phyloP scores from a whole-genome alignment of 169 alveolate genomes.

The Plasmodium relictum region DNA sequence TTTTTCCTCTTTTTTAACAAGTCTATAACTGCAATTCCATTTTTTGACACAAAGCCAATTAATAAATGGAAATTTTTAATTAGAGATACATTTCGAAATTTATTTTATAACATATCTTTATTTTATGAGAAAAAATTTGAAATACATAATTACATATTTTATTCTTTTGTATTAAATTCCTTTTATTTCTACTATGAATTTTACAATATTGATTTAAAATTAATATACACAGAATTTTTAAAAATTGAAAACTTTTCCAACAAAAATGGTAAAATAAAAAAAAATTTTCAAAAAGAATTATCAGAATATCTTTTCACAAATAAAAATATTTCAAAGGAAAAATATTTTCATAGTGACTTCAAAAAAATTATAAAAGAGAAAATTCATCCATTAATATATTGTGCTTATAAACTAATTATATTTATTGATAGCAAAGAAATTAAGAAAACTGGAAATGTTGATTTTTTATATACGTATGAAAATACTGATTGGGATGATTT shows the following conservation, averaged over 20 bases:
- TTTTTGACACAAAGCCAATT: constrained; percentile 60
- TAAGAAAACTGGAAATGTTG: constrained; percentile 13
- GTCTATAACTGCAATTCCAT: constrained; percentile 55
- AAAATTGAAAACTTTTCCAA: constrained; percentile 14
- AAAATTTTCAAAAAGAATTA: constrained; percentile 19
- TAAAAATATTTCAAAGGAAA: constrained; percentile 13
- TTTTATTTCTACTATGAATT: constrained; percentile 71
- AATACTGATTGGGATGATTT: constrained; percentile 6
- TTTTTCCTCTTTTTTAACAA: constrained; percentile 71
- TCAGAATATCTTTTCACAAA: not conserved
- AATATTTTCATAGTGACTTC: constrained; percentile 34
- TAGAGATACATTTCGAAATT: constrained; percentile 14
- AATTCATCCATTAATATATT: constrained; percentile 55
- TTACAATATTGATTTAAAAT: constrained; percentile 26
- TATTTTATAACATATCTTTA: constrained; percentile 33
- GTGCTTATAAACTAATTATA: constrained; percentile 52
- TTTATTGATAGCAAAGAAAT: constrained; percentile 69
- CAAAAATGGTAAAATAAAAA: not conserved
- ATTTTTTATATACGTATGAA: constrained; percentile 7
- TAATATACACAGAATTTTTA: constrained; percentile 23
- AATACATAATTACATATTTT: constrained; percentile 36
- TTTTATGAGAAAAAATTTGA: constrained; percentile 13
- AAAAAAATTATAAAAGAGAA: constrained; percentile 54
- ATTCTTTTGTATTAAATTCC: constrained; percentile 65
- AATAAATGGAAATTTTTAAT: constrained; percentile 57